A percentile compares a stretch with the other conserved stretches of the same genome.
Evolutionary conservation across 129 eudicot species (phyloP).

Genomic region (Logfia minima): DNA sequence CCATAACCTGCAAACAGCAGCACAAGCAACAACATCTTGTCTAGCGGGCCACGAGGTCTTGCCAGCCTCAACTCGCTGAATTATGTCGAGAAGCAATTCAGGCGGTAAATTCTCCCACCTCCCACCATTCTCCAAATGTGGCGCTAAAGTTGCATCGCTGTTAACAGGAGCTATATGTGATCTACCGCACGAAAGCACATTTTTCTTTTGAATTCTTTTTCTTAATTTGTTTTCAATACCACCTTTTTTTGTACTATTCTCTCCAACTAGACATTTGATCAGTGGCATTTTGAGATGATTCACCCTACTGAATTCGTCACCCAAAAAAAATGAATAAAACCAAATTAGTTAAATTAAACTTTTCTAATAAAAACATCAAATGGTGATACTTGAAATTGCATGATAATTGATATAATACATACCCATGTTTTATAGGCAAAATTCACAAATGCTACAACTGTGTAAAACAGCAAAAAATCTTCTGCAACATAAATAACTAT

Average conservation of each 20-base stretch:
- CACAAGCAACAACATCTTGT: slow-evolving; percentile 62
- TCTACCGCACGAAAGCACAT: slow-evolving; percentile 19
- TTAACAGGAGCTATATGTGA: slow-evolving; percentile 55
- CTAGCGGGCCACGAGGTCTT: slow-evolving; percentile 63
- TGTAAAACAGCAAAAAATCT: slow-evolving; percentile 1
- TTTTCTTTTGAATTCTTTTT: slow-evolving; percentile 38
- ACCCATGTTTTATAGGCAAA: slow-evolving; percentile 5
- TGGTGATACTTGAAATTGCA: neutral
- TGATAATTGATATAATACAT: neutral
- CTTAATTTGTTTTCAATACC: slow-evolving; percentile 18
- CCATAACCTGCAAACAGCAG: slow-evolving; percentile 66
- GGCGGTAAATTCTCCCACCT: slow-evolving; percentile 56
- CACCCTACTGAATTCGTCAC: slow-evolving; percentile 19
- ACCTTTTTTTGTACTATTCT: slow-evolving; percentile 16
- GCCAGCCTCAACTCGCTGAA: slow-evolving; percentile 44
- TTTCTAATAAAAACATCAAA: slow-evolving; percentile 10
- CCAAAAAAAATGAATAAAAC: neutral
- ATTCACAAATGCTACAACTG: neutral
- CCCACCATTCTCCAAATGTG: slow-evolving; percentile 30
- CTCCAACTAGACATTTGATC: slow-evolving; percentile 42
- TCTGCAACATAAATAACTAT: slow-evolving; percentile 7
- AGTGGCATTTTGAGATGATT: slow-evolving; percentile 34
- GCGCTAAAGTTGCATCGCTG: slow-evolving; percentile 24
- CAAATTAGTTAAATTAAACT: neutral
- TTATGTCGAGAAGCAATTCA: slow-evolving; percentile 68